phyloP scores from a whole-genome alignment of 78 protist genomes.

The Thecamonas trahens region DNA sequence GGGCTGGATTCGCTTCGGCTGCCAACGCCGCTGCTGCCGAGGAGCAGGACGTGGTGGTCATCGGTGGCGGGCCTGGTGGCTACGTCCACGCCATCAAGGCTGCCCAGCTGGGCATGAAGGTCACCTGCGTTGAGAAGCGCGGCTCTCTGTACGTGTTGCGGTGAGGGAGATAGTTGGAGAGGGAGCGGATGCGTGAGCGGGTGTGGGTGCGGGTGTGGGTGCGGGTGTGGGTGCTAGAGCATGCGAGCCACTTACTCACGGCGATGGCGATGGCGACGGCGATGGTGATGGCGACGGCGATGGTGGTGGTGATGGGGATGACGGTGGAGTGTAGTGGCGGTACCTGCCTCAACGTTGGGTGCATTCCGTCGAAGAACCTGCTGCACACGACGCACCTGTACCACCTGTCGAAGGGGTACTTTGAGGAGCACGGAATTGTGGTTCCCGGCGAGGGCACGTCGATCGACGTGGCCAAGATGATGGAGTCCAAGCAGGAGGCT shows the following conservation, averaged over 20 bases:
- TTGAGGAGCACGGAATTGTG: constrained; percentile 63
- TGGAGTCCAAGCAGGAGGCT: constrained; percentile 73
- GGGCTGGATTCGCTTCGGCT: no score
- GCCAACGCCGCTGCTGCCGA: no score
- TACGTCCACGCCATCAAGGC: constrained; percentile 99
- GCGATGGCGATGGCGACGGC: not conserved
- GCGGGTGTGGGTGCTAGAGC: no score
- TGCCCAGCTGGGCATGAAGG: constrained; percentile 95
- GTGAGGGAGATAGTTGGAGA: constrained; percentile 20
- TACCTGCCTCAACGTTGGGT: constrained; percentile 99
- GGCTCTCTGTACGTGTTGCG: no score
- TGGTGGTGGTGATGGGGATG: no score
- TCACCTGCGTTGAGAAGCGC: constrained; percentile 85
- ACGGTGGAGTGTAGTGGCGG: no score
- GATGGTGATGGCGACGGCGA: not conserved
- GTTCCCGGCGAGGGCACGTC: constrained; percentile 29
- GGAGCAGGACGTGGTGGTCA: constrained; percentile 82
- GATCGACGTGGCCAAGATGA: constrained; percentile 63
- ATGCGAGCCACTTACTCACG: not conserved
- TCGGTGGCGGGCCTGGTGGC: constrained; percentile 99
- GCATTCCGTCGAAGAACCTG: constrained; percentile 99
- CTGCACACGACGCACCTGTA: constrained; percentile 92
- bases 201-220: no score
- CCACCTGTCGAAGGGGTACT: constrained; percentile 62
- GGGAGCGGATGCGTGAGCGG: not conserved